Percentiles rank a stretch among this genome's conserved stretches.
phyloP scores from a whole-genome alignment of 306 rosid genomes.

The Quercus gilva region DNA sequence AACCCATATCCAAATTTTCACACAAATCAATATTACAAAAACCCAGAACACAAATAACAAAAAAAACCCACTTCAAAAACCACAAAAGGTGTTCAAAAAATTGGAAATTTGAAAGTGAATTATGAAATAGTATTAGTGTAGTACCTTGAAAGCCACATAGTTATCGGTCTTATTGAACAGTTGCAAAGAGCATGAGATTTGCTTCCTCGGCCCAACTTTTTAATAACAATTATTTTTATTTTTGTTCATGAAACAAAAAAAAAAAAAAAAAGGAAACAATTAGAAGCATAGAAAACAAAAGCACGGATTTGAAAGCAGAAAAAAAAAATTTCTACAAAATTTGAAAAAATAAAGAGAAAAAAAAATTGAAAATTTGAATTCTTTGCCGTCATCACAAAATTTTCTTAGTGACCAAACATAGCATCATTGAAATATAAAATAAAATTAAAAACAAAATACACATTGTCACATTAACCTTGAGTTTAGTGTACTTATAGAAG shows the following conservation, averaged over 20 bases:
- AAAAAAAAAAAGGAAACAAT: conserved; percentile 27
- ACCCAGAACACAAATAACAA: not conserved
- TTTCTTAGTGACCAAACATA: not conserved
- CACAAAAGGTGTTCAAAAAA: not conserved
- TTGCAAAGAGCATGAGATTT: conserved; percentile 70
- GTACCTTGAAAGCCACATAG: conserved; percentile 79
- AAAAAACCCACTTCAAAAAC: not conserved
- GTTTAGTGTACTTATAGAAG: conserved; percentile 58
- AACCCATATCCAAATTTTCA: conserved; percentile 25
- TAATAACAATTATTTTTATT: not conserved
- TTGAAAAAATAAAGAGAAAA: too few species aligned
- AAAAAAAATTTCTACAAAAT: not conserved
- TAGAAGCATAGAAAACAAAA: conserved; percentile 10
- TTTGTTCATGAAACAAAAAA: conserved; percentile 3
- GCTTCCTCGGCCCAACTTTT: conserved; percentile 42
- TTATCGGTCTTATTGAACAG: conserved; percentile 66
- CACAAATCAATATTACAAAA: conserved; percentile 27
- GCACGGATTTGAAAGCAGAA: conserved; percentile 26
- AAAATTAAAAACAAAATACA: not conserved
- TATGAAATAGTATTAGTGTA: not conserved
- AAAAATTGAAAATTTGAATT: too few species aligned
- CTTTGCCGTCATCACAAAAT: not conserved
- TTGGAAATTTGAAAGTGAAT: conserved; percentile 9
- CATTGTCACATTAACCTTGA: conserved; percentile 53
- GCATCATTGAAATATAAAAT: not conserved